Conservation (phyloP, 306 rosid genomes). For the Senna siamea region DNA sequence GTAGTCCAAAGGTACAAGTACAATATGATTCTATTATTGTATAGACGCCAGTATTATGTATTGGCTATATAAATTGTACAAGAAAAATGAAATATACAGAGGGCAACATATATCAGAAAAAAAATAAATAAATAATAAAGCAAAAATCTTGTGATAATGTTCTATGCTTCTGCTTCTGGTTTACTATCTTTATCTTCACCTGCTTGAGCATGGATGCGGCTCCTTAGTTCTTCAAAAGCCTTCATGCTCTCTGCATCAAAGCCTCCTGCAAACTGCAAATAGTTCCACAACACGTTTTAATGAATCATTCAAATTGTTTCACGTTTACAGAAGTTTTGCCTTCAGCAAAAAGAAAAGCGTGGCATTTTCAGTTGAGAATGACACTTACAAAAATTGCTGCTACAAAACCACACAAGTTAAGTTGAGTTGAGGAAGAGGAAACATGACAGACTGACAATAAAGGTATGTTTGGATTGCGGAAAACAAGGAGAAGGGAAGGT, state of each 20-base stretch:
- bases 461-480: not conserved
- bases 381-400: not conserved
- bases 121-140: not conserved
- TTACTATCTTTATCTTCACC: constrained; percentile 54
- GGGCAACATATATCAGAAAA: not conserved
- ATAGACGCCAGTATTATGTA: constrained; percentile 9
- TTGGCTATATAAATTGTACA: constrained; percentile 34
- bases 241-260: constrained; percentile 89
- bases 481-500: not conserved
- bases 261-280: constrained; percentile 89
- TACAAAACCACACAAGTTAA: not conserved
- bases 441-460: not conserved
- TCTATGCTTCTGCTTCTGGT: constrained; percentile 45
- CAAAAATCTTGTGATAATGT: constrained; percentile 1
- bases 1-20: not conserved
- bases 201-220: constrained; percentile 49
- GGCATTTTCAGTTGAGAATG: not conserved
- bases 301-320: constrained; percentile 14
- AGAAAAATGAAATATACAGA: constrained; percentile 42
- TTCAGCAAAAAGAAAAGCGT: not conserved
- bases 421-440: not conserved
- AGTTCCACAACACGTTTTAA: constrained; percentile 29
- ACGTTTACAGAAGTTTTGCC: not conserved
- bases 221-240: constrained; percentile 85
- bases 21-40: constrained; percentile 22